Evolutionary conservation across 148 eudicot genomes (phyloP).

Genomic region (Linanthus parryae): DNA sequence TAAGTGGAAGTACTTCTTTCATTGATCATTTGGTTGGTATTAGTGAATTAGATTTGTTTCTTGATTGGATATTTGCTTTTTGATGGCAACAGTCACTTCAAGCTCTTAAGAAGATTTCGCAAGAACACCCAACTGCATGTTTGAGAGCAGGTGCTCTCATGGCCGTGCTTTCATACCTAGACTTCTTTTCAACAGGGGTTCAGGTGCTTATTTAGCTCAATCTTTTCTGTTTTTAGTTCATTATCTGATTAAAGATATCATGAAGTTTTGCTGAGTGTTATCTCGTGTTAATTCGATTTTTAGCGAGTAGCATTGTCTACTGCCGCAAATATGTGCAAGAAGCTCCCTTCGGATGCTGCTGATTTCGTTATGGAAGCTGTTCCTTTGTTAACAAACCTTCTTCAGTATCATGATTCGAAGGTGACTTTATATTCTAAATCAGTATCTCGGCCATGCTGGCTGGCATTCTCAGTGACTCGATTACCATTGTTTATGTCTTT

Average conservation of each 20-base stretch:
- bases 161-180: constrained; percentile 98
- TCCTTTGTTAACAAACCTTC: constrained; percentile 87
- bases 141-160: constrained; percentile 93
- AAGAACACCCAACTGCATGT: constrained; percentile 97
- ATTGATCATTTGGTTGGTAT: too few relatives aligned
- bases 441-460: constrained; percentile 15
- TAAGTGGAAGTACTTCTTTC: too few relatives aligned
- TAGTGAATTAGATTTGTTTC: too few relatives aligned
- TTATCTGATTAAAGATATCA: neutral
- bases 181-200: constrained; percentile 97
- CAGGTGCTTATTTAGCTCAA: constrained; percentile 44
- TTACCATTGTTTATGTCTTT: neutral
- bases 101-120: constrained; percentile 97
- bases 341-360: constrained; percentile 95
- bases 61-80: too few relatives aligned
- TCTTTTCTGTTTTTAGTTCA: neutral
- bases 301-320: constrained; percentile 96
- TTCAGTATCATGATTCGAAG: constrained; percentile 98
- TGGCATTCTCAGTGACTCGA: neutral
- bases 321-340: constrained; percentile 99
- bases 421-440: too few relatives aligned
- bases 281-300: too few relatives aligned
- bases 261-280: neutral
- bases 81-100: constrained; percentile 68
- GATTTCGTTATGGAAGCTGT: constrained; percentile 99